Base-by-base conservation (phyloP, 2,329 filamentous ascomycete species). In the Colletotrichum limetticola region DNA sequence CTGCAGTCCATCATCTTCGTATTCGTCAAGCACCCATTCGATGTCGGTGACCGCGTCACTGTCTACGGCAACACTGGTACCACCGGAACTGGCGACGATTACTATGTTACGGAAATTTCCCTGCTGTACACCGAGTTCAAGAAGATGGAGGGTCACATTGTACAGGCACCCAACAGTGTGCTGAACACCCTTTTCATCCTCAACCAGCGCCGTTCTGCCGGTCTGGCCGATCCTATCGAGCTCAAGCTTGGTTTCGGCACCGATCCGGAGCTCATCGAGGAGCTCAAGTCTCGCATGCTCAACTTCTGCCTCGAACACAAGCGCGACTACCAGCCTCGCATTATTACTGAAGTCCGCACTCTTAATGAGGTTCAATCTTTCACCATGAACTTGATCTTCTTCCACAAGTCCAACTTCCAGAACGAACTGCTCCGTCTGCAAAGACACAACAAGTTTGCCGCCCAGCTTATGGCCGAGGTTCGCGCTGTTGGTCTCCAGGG, bases 331-430 rank as follows among this genome's bases (percentile, higher is more conserved):
- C 93, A 96, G 77, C 87, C 88, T 74, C 96, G 95, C 76, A 95
- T 98, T 70, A 89, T 98, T 49, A 97, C 94, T 0, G 95, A 98
- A 82, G 86, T 98, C 77, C 91, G 90, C 28, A 91, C 91, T 9
- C 91, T 98, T 64, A 91, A 92, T 28, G 92, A 98, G 77, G 94
- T 95, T 46, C 94, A 96, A 80, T 94, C 93, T 6, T 92, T 97
- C 79, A 95, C 92, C 4, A 89, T 98, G 79, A 98, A 98, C 82
- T 91, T 98, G 69, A 92, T 98, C 78, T 98, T 98, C 86, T 98
- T 98, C 86, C 97, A 98, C 89, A 98, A 98, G 83, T 95, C 93
- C 72, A 98, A 96, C 82, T 98, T 94, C 90, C 96, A 98, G 81
- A 98, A 98, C 80, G 96, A 98, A 80, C 87, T 97, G 57, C 87